Percentiles rank a stretch among this genome's conserved stretches.
Conservation (phyloP, 2,329 filamentous ascomycete species). For the Lachnellula subtilissima region DNA sequence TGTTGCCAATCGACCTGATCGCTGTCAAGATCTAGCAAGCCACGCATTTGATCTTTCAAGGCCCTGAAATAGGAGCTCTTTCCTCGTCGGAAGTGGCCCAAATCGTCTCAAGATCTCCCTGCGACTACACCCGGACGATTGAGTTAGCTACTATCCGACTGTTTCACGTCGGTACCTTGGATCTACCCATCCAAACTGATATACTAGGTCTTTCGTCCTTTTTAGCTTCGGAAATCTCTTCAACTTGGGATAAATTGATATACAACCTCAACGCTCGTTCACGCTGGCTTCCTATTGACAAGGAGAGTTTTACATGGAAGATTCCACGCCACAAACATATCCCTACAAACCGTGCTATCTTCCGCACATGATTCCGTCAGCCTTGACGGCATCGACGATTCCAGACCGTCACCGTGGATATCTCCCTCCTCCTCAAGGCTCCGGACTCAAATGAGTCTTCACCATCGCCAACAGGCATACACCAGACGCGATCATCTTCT, state of each 20-base stretch:
- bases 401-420: slow-evolving; percentile 79
- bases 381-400: slow-evolving; percentile 32
- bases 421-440: slow-evolving; percentile 79
- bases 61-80: slow-evolving; percentile 33
- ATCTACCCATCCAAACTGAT: slow-evolving; percentile 20
- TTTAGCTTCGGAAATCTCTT: slow-evolving; percentile 8
- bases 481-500: slow-evolving; percentile 25
- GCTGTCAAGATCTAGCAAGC: slow-evolving; percentile 37
- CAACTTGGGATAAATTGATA: slow-evolving; percentile 16
- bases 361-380: slow-evolving; percentile 31
- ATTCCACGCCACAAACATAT: slow-evolving; percentile 14
- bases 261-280: slow-evolving; percentile 16
- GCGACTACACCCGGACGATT: slow-evolving; percentile 20
- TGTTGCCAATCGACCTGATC: slow-evolving; percentile 43
- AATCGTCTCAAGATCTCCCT: slow-evolving; percentile 30
- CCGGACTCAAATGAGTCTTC: slow-evolving; percentile 68
- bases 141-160: slow-evolving; percentile 14
- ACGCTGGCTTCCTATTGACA: slow-evolving; percentile 13
- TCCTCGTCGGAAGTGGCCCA: slow-evolving; percentile 25
- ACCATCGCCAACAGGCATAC: slow-evolving; percentile 40
- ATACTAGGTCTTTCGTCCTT: slow-evolving; percentile 13
- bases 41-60: slow-evolving; percentile 38
- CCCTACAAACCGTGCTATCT: slow-evolving; percentile 15
- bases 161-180: slow-evolving; percentile 26
- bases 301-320: slow-evolving; percentile 11